Percentiles rank a stretch among this genome's conserved stretches.
Conservation (phyloP, 805 yeast genomes). For the Schwanniomyces vanrijiae region DNA sequence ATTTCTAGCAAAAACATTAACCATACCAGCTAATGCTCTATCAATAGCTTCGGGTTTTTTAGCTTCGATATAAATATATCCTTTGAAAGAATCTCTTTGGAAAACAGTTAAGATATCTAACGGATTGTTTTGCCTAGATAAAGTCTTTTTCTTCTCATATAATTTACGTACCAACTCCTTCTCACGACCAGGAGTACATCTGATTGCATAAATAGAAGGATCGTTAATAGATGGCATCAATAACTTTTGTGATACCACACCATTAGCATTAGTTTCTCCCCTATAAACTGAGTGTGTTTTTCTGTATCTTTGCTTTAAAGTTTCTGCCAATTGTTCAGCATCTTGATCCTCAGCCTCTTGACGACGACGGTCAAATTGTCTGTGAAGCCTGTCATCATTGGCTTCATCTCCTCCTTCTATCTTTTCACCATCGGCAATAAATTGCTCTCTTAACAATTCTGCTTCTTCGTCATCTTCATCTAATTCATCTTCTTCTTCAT, state of each 20-base stretch:
- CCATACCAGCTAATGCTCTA: slow-evolving; percentile 84
- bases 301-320: slow-evolving; percentile 89
- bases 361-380: slow-evolving; percentile 85
- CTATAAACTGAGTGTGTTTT: slow-evolving; percentile 80
- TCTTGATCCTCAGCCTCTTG: slow-evolving; percentile 90
- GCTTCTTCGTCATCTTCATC: slow-evolving; percentile 90
- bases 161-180: slow-evolving; percentile 85
- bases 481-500: slow-evolving; percentile 90
- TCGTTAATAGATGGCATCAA: slow-evolving; percentile 94
- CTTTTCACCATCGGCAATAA: slow-evolving; percentile 71
- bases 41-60: slow-evolving; percentile 89
- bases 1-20: slow-evolving; percentile 72
- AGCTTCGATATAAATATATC: slow-evolving; percentile 93
- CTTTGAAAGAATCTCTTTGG: slow-evolving; percentile 90
- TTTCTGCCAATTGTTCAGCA: slow-evolving; percentile 91
- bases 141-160: slow-evolving; percentile 77
- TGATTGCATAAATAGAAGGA: slow-evolving; percentile 93
- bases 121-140: slow-evolving; percentile 73
- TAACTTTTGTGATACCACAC: slow-evolving; percentile 83
- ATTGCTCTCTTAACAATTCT: slow-evolving; percentile 81
- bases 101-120: slow-evolving; percentile 85
- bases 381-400: slow-evolving; percentile 76
- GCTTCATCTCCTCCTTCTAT: slow-evolving; percentile 49
- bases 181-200: slow-evolving; percentile 91
- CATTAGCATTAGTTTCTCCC: slow-evolving; percentile 68